Evolutionary conservation across 768 basidiomycete genomes (phyloP).

Genomic region (Austroboletus eburneus): DNA sequence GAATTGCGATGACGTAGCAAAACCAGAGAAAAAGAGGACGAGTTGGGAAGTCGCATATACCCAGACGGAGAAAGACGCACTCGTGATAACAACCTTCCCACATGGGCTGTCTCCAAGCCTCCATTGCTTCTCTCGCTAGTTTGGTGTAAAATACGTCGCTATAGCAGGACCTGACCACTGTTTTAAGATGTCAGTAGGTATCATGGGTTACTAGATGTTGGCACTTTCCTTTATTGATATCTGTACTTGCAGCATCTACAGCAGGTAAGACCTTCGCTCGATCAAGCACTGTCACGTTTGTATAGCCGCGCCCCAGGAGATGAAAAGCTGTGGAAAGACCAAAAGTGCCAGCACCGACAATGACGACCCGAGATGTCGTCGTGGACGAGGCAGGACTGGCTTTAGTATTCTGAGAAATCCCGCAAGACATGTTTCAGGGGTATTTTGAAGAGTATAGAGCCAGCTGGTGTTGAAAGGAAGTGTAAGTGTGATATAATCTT

Average conservation of each 20-base stretch:
- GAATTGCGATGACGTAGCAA: neutral
- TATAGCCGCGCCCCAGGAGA: constrained; percentile 66
- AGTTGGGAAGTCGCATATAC: neutral
- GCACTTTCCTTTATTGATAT: constrained; percentile 38
- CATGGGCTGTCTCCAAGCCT: constrained; percentile 63
- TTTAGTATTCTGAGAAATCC: neutral
- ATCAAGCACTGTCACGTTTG: constrained; percentile 71
- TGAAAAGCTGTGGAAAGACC: constrained; percentile 84
- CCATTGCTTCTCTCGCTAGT: constrained; percentile 75
- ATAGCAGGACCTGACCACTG: constrained; percentile 77
- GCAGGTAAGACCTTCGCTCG: constrained; percentile 67
- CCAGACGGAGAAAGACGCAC: constrained; percentile 40
- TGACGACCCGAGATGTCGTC: constrained; percentile 35
- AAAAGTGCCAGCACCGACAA: constrained; percentile 82
- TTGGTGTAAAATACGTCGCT: constrained; percentile 62
- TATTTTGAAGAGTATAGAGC: neutral
- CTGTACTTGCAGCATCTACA: constrained; percentile 71
- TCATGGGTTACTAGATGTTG: no score
- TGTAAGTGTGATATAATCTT: neutral
- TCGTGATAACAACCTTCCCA: constrained; percentile 83
- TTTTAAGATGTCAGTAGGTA: neutral
- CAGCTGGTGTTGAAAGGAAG: neutral
- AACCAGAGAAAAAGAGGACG: neutral
- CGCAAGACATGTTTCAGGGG: constrained; percentile 3
- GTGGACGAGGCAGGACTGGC: neutral